Base-by-base conservation (phyloP, 441 rosid genomes). In the Gossypium davidsonii region DNA sequence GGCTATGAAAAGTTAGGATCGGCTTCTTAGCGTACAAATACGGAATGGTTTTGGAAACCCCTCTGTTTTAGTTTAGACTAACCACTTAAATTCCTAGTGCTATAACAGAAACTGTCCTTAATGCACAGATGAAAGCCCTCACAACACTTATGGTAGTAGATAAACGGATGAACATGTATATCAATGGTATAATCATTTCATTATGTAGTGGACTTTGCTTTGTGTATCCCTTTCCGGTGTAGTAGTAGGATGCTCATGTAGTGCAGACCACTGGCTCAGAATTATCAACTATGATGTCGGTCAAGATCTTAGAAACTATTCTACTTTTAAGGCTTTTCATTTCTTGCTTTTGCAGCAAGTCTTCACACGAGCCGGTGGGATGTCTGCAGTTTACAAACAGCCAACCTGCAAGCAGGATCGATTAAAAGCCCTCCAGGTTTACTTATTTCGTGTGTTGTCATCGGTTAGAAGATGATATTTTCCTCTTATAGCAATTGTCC, bases 351-450 rank as follows among this genome's bases (percentile, higher is more conserved):
- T 68, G 21, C 85, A 88, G 93, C 76, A 80, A 83, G 77, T 77
- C 48, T 89, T 87, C 77, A 85, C 71, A 4, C 76, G 85, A 72
- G 78, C 75, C 46, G 93, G 74, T 4, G 71, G 67, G 57, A 79
- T 59, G 88, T 87, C 93, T 31, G 91, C 87, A 26, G 91, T 87
- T 78, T 52, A 51, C 49, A 89, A 80, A 71, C 93, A 89, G 72
- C 91, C 93, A 68, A 74, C 70, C 46, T 72, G 73, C 73, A 71
- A 81, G 26, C 84, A 83, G 63, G 87, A 89, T 66, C 78, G 87
- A 48, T 67, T 87, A 18, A 70, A 75, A 64, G 84, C 91, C 77
- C 87, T 87, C 75, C 93, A 88, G 90, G 92, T 88, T 69, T 9
- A 14, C 20, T 23, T n/a, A 3, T 66, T 48, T 58, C 49, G 17